These are phyloP conservation scores for Guyanaporus albipodus DNA, from an alignment of 768 basidiomycete genomes.

Conservation along the genomic window DNA sequence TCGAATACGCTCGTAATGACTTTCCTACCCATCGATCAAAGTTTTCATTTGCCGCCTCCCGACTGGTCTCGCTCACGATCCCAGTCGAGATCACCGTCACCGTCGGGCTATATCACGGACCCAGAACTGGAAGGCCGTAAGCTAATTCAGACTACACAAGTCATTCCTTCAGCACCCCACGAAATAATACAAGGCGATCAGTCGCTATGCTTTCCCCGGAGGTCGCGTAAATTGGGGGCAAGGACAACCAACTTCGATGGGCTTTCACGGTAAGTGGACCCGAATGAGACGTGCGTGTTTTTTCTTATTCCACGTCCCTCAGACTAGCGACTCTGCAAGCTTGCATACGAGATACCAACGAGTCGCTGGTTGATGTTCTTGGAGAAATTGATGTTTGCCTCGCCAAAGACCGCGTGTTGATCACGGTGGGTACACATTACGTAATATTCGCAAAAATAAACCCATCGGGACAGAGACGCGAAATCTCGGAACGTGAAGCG, in stretches of 20 bases:
- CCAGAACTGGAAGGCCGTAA: conserved; percentile 55
- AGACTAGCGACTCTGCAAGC: conserved; percentile 55
- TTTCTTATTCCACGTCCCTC: conserved; percentile 3
- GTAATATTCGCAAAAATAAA: conserved; percentile 25
- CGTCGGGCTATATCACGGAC: conserved; percentile 68
- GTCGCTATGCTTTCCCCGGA: conserved; percentile 14
- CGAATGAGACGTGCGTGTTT: not conserved
- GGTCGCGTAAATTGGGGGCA: conserved; percentile 23
- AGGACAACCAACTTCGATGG: conserved; percentile 65
- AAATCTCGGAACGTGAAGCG: conserved; percentile 62
- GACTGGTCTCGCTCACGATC: conserved; percentile 25
- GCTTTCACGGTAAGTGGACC: conserved; percentile 57
- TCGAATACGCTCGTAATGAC: conserved; percentile 71
- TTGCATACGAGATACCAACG: conserved; percentile 47
- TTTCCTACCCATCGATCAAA: conserved; percentile 56
- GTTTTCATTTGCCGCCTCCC: conserved; percentile 53
- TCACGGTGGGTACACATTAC: conserved; percentile 37
- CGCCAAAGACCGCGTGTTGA: conserved; percentile 36
- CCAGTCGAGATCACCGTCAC: conserved; percentile 47
- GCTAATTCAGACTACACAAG: conserved; percentile 32
- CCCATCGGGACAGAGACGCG: conserved; percentile 53
- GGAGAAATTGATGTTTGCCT: conserved; percentile 46
- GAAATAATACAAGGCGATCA: conserved; percentile 17
- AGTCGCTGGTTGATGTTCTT: conserved; percentile 46
- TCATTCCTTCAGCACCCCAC: conserved; percentile 14